phyloP scores from a whole-genome alignment of 106 monocot species.

The Platanthera guangdongensis region DNA sequence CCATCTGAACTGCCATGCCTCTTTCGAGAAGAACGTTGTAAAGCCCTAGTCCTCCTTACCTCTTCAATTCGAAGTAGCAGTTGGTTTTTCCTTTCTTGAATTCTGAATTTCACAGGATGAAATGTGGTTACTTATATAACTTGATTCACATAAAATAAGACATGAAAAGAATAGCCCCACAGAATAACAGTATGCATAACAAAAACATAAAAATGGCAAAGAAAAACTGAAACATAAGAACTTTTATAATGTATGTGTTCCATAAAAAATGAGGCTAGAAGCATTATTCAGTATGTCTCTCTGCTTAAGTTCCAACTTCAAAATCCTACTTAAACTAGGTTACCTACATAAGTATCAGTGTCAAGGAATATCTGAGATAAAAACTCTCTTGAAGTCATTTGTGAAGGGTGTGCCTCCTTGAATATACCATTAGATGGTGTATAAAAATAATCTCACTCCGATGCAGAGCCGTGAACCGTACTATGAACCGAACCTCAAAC shows the following conservation, averaged over 20 bases:
- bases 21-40: conserved; percentile 76
- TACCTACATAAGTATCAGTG: not conserved
- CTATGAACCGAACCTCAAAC: too few species aligned
- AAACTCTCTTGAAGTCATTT: too few species aligned
- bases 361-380: too few species aligned
- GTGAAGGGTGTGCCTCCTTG: too few species aligned
- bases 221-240: not conserved
- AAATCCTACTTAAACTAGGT: not conserved
- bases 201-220: not conserved
- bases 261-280: not conserved
- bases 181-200: not conserved
- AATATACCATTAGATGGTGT: too few species aligned
- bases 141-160: not conserved
- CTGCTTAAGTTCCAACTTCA: not conserved
- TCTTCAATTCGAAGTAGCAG: conserved; percentile 84
- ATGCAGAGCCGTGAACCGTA: too few species aligned
- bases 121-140: not conserved
- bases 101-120: conserved; percentile 32
- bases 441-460: too few species aligned
- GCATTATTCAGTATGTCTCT: not conserved
- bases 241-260: not conserved
- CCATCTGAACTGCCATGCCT: conserved; percentile 64
- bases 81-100: conserved; percentile 58
- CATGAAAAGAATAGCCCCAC: not conserved
- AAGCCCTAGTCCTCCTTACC: conserved; percentile 73